Conservation (phyloP, 2,329 filamentous ascomycete species). For the Plectosphaerella plurivora region DNA sequence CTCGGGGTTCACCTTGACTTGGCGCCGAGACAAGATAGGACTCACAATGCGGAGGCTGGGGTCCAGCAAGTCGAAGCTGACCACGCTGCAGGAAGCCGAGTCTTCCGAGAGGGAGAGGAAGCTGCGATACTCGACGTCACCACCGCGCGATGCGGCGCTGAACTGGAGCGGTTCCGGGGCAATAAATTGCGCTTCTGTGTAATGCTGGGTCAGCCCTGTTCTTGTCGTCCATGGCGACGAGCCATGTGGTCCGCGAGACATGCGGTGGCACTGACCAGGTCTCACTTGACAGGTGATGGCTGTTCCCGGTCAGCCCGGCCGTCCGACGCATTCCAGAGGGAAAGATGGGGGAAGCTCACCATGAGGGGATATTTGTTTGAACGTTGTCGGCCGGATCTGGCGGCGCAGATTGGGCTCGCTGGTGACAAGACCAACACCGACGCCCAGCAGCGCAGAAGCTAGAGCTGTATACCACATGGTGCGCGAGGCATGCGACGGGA, state of each 20-base stretch:
- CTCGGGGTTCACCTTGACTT: constrained; percentile 2
- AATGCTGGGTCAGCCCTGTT: not conserved
- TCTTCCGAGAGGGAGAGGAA: constrained; percentile 51
- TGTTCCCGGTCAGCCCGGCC: constrained; percentile 32
- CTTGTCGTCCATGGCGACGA: not conserved
- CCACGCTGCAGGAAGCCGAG: constrained; percentile 76
- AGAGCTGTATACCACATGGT: not conserved
- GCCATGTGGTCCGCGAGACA: not conserved
- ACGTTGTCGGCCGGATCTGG: not conserved
- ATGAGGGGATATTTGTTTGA: too few relatives aligned
- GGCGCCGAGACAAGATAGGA: constrained; percentile 3
- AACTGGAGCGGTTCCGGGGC: not conserved
- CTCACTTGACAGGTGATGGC: constrained; percentile 1
- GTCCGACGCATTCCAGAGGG: not conserved
- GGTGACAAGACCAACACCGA: not conserved
- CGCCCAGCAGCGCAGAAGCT: not conserved
- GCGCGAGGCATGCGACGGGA: not conserved
- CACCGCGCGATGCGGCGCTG: not conserved
- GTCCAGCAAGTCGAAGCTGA: constrained; percentile 75
- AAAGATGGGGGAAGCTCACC: too few relatives aligned
- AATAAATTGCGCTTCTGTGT: not conserved
- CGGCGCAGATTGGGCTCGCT: not conserved
- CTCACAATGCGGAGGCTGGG: constrained; percentile 63
- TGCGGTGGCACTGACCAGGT: not conserved
- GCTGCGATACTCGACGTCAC: not conserved